Evolutionary conservation across 2,329 filamentous ascomycete genomes (phyloP), one percentile per base, ranked within the genome.

Genomic region (Hortaea werneckii): DNA sequence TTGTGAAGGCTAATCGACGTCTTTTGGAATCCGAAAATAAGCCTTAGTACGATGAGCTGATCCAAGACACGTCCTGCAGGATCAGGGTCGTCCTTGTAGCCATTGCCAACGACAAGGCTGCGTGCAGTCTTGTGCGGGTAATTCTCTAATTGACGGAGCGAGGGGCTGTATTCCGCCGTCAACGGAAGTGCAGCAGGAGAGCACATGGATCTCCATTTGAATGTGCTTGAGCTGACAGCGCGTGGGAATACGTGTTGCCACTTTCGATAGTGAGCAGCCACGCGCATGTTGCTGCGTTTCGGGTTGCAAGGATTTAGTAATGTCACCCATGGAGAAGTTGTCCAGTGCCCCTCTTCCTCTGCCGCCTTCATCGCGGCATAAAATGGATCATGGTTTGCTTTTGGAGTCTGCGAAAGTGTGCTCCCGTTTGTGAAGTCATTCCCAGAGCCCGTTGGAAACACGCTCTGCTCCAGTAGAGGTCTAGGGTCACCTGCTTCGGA

Each of bases 211-310:
- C 95, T 94, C 92, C 92, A 98, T 64, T 95, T 96, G 67, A 96
- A 90, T 1, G 87, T 80, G 27, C 85, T 83, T 60, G 90, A 86
- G 56, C 86, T 80, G 5, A 87, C 79, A 2, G 86, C 86, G 37
- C 82, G 78, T 1, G 92, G 90, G 57, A 95, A 96, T 0, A 96
- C 85, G 65, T 98, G 92, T 58, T 98, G 90, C 92, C 92, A 98
- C 37, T 90, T 82, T 45, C 88, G 88, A 65, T 94, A 95, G 50
- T 94, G 80, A 50, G 80, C 81, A 3, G 82, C 78, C 55, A 85
- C 74, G 56, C 84, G 77, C 54, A 85, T 74, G 56, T 79, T 77
- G 57, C 84, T 82, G 47, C 80, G 80, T 44, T 85, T 80, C 0
- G 92, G 90, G 55, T 96, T 95, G 10, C 86, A 95, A 1, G 92